Conservation (phyloP, 495 filamentous ascomycete genomes). For the Aspergillus mulundensis region DNA sequence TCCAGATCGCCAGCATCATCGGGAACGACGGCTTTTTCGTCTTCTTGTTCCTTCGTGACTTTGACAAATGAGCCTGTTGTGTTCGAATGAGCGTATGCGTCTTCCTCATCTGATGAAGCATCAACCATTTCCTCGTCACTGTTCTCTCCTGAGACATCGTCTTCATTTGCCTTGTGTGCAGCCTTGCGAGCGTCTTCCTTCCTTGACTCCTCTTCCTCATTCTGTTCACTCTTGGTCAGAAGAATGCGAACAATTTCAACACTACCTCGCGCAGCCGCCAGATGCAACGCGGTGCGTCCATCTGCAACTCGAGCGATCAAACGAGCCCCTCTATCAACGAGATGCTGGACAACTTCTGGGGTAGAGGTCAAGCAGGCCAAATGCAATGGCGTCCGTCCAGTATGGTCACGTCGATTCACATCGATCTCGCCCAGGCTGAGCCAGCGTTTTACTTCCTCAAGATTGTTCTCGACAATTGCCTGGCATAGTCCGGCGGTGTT, state of each 20-base stretch:
- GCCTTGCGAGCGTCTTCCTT: slow-evolving; percentile 47
- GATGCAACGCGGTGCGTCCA: slow-evolving; percentile 72
- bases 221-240: slow-evolving; percentile 62
- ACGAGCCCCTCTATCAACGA: slow-evolving; percentile 70
- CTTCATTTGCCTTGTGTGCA: slow-evolving; percentile 21
- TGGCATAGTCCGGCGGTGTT: slow-evolving; percentile 68
- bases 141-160: slow-evolving; percentile 34
- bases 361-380: slow-evolving; percentile 64
- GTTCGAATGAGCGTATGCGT: slow-evolving; percentile 32
- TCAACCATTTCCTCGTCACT: slow-evolving; percentile 33
- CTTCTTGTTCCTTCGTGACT: slow-evolving; percentile 38
- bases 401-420: slow-evolving; percentile 66
- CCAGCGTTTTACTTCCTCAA: slow-evolving; percentile 64
- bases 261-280: slow-evolving; percentile 66
- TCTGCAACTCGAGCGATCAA: slow-evolving; percentile 69
- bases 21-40: slow-evolving; percentile 23
- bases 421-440: slow-evolving; percentile 55
- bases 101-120: slow-evolving; percentile 15
- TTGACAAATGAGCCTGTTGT: slow-evolving; percentile 66
- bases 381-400: slow-evolving; percentile 76
- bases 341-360: slow-evolving; percentile 61
- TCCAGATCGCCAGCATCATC: slow-evolving; percentile 58
- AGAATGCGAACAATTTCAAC: slow-evolving; percentile 65
- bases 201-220: slow-evolving; percentile 62
- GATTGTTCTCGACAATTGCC: slow-evolving; percentile 67